Evolutionary conservation across 2,329 filamentous ascomycete species (phyloP).

Genomic region (Cladosporium oxysporum): DNA sequence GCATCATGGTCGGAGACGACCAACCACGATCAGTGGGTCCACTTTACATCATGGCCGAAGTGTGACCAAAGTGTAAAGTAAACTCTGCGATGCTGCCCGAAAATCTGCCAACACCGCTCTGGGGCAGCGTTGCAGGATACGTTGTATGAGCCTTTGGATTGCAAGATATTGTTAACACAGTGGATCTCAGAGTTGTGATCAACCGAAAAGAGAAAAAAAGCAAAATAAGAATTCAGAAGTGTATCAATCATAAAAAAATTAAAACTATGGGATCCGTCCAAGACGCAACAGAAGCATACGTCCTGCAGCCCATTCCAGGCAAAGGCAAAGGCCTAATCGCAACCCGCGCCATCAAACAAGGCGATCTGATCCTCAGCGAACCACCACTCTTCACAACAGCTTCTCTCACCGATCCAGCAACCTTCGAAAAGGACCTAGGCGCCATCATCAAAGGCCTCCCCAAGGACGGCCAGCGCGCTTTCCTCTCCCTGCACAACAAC

Average conservation of each 20-base stretch:
- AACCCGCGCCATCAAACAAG: slow-evolving; percentile 38
- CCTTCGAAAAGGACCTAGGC: slow-evolving; percentile 27
- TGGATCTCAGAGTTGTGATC: neutral
- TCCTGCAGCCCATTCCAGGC: slow-evolving; percentile 27
- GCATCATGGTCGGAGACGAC: neutral
- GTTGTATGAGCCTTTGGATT: neutral
- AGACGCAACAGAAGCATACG: slow-evolving; percentile 18
- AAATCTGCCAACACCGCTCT: neutral
- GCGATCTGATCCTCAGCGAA: slow-evolving; percentile 46
- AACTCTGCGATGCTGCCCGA: slow-evolving; percentile 7
- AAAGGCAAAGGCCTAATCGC: slow-evolving; percentile 48
- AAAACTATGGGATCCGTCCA: slow-evolving; percentile 3
- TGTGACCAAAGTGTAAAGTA: neutral
- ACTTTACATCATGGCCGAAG: neutral
- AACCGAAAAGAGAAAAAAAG: neutral
- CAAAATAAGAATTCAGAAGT: neutral
- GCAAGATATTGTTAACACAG: neutral
- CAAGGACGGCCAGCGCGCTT: slow-evolving; percentile 33
- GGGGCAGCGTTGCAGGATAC: neutral
- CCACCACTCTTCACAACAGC: slow-evolving; percentile 40
- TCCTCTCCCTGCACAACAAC: slow-evolving; percentile 37
- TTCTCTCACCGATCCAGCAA: slow-evolving; percentile 25
- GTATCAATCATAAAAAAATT: neutral
- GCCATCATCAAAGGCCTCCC: slow-evolving; percentile 28
- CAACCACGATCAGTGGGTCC: neutral